Base-by-base conservation (phyloP, 768 basidiomycete genomes). In the Favolaschia claudopus region DNA sequence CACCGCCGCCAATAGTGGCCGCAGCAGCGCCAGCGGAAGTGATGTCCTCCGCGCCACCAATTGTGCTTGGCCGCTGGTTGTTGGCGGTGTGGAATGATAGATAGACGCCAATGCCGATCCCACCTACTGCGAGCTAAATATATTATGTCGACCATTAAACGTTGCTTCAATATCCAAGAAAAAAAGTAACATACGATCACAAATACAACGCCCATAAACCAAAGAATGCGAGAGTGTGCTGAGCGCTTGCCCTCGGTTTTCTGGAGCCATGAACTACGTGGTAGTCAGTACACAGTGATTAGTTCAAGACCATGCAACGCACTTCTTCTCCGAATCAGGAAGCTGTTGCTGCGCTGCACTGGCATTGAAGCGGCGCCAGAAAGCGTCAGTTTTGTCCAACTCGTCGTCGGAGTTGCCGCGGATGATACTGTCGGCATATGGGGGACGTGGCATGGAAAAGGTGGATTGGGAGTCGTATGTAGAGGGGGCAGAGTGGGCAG, bases 331-430 rank as follows among this genome's bases (percentile, higher is more conserved):
- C 1, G 52, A 40, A 25, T 63, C 57, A 13, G 62, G 57, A 5
- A 17, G 49, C 20, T 62, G 55, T 15, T 45, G 31, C 3, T 58
- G 47, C 7, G 10, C 36, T 1, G 62, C 62, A 24, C 53, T 63
- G 10, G 62, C 57, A 29, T 63, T 63, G 37, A 63, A 63, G 29
- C 57, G 62, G 36, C 62, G 62, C 62, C 62, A 63, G 32, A 63
- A 63, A 20, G 34, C 47, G 33, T 58, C 51, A 1, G 51, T 33
- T 24, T 55, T 58, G 33, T 63, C 57, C 2, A 63, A 27, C 36
- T 63, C 57, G 43, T 63, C 62, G 43, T 63, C 57, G n/a, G 55
- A 46, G 47, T 53, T 63, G 29, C 56, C 45, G 36, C 62, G 56
- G 42, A 63, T 63, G 62, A 63, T 59, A 24, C 5, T 15, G 12